Base-by-base conservation (phyloP, 2,329 filamentous ascomycete species). In the Talaromyces sp. region DNA sequence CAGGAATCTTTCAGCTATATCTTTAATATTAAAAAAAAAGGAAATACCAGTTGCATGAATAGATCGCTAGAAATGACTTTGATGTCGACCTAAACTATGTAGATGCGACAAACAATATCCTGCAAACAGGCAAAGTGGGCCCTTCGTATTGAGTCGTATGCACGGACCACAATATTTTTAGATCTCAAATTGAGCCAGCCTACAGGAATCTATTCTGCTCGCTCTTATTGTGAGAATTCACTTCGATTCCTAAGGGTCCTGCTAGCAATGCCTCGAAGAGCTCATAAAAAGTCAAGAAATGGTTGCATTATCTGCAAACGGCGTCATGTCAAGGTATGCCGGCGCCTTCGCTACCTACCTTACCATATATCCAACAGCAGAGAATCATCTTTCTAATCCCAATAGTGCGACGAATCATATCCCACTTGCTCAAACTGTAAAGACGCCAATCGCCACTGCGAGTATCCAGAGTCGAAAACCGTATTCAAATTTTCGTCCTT, bases 321-420 rank as follows among this genome's bases (percentile, higher is more conserved):
- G 22, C 60, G 60, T n/a, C 60, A 62, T 35, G 41, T 62, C 22
- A 62, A 62, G 60, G 60, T 62, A 62, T 19, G 11, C n/a, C 24
- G 6, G 35, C 27, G 7, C 8, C 19, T 27, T 37, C 2, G n/a
- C 27, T 24, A 19, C 27, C 27, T 5, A 27, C 27, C 27, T 1
- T 31, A 31, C 27, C 27, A 31, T 31, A 6, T 31, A 31, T 7
- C 27, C 27, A 6, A 31, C 27, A 31, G 27, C 27, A 31, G 27
- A 50, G 14, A 14, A 31, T 45, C 2, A 19, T 41, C 24, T 41
- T 22, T n/a, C 22, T 43, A 10, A 31, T 3, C n/a, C 37, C 2
- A 47, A 50, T 16, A 62, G 60, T 62, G 60, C 48, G 60, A 62
- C 39, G 60, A 62, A 56, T 56, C n/a, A 43, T 39, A 43, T 9